Evolutionary conservation across 805 yeast genomes (phyloP).

Genomic region (Saccharomycopsis javanensis): DNA sequence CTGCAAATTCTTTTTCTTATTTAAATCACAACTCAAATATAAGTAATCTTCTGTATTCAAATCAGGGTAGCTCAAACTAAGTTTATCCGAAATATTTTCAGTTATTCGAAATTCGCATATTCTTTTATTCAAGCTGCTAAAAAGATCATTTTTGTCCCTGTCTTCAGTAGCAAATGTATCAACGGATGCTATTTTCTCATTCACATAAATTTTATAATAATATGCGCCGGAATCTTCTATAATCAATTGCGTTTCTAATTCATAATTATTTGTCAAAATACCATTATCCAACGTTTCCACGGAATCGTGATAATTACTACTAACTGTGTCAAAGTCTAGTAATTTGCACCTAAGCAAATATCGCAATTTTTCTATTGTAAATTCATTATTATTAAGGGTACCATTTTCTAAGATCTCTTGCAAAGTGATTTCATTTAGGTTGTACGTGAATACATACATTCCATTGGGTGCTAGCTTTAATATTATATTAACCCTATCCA

Average conservation of each 20-base stretch:
- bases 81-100: neutral
- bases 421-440: conserved; percentile 1
- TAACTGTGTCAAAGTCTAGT: neutral
- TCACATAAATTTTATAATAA: conserved; percentile 3
- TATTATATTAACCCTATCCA: conserved; percentile 2
- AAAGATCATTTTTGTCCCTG: neutral
- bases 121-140: neutral
- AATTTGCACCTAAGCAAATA: conserved; percentile 1
- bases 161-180: neutral
- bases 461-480: conserved; percentile 3
- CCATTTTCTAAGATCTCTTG: neutral
- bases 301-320: neutral
- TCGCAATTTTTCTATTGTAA: neutral
- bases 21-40: neutral
- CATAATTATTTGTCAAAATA: neutral
- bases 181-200: neutral
- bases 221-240: neutral
- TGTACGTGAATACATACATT: conserved; percentile 2
- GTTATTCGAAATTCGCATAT: conserved; percentile 1
- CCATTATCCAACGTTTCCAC: neutral
- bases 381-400: neutral
- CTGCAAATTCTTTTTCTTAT: neutral
- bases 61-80: neutral
- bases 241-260: conserved; percentile 2
- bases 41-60: conserved; percentile 3